These are phyloP conservation scores for Fibroporia radiculosa DNA, from an alignment of 768 basidiomycete genomes.

Conservation along the genomic window DNA sequence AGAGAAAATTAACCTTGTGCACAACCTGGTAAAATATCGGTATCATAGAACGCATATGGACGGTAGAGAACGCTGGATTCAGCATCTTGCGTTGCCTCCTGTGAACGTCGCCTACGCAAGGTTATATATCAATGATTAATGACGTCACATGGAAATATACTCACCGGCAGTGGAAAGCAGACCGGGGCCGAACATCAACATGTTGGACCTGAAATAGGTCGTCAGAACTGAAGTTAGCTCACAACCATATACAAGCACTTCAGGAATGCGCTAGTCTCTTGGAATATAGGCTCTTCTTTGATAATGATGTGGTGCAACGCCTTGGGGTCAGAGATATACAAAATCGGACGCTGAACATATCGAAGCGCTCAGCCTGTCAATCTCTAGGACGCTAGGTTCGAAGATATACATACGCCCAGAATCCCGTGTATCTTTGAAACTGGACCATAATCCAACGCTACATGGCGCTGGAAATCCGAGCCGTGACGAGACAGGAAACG, in stretches of 20 bases:
- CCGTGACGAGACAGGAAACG: conserved; percentile 11
- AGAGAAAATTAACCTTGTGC: no score
- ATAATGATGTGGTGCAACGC: conserved; percentile 41
- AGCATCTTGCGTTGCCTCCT: conserved; percentile 22
- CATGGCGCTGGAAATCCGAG: conserved; percentile 11
- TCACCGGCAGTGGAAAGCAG: conserved; percentile 12
- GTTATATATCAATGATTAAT: not conserved
- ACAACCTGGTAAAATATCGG: conserved; percentile 12
- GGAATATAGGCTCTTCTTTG: conserved; percentile 42
- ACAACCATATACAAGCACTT: conserved; percentile 6
- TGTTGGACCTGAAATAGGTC: conserved; percentile 10
- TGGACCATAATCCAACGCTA: conserved; percentile 13
- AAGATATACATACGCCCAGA: no score
- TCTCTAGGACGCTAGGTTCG: no score
- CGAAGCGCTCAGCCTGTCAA: no score
- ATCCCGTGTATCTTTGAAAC: conserved; percentile 13
- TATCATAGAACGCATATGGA: conserved; percentile 13
- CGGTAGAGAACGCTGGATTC: conserved; percentile 13
- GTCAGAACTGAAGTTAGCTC: not conserved
- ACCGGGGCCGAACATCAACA: conserved; percentile 11
- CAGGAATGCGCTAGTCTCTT: conserved; percentile 40
- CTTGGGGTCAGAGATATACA: conserved; percentile 39
- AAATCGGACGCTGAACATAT: conserved; percentile 7
- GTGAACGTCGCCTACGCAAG: no score
- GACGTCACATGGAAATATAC: no score